These are phyloP conservation scores for Ophiorrhiza pumila DNA, from an alignment of 257 asterid species.

Conservation along the genomic window DNA sequence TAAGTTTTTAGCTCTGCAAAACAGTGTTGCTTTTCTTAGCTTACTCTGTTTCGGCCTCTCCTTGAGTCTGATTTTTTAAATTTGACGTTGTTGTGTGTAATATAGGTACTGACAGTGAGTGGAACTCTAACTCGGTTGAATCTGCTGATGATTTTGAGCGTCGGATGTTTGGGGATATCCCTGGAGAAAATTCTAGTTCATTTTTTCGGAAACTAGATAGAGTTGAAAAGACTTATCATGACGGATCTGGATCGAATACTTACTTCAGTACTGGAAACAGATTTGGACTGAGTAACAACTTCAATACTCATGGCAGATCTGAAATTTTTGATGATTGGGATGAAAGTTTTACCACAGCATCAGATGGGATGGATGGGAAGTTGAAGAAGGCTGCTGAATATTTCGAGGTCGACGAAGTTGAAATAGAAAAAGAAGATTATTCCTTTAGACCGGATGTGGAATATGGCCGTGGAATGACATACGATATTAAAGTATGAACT, in stretches of 20 bases:
- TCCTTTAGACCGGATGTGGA: slow-evolving; percentile 69
- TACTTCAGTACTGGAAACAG: slow-evolving; percentile 22
- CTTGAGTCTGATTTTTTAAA: not conserved
- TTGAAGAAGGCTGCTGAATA: slow-evolving; percentile 64
- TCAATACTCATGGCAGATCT: slow-evolving; percentile 27
- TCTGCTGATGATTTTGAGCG: slow-evolving; percentile 47
- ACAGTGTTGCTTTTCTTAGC: not conserved
- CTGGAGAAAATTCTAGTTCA: slow-evolving; percentile 24
- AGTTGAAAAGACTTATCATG: slow-evolving; percentile 42
- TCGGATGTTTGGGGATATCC: slow-evolving; percentile 31
- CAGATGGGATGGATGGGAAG: slow-evolving; percentile 61
- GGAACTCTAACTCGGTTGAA: slow-evolving; percentile 28
- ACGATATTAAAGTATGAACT: slow-evolving; percentile 60
- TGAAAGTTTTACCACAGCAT: slow-evolving; percentile 36
- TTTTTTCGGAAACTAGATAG: slow-evolving; percentile 48
- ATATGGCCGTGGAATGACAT: slow-evolving; percentile 49
- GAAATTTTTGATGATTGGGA: slow-evolving; percentile 34
- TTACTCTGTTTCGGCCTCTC: not conserved
- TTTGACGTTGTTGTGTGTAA: not conserved
- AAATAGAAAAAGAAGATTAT: slow-evolving; percentile 52
- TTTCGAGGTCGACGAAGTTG: slow-evolving; percentile 60
- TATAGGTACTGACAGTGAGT: slow-evolving; percentile 34
- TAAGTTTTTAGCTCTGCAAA: not conserved
- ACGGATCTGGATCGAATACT: slow-evolving; percentile 33
- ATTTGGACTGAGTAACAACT: slow-evolving; percentile 30